These are phyloP conservation scores for Aspergillus vadensis DNA, from an alignment of 2,329 filamentous ascomycete species.

Conservation along the genomic window DNA sequence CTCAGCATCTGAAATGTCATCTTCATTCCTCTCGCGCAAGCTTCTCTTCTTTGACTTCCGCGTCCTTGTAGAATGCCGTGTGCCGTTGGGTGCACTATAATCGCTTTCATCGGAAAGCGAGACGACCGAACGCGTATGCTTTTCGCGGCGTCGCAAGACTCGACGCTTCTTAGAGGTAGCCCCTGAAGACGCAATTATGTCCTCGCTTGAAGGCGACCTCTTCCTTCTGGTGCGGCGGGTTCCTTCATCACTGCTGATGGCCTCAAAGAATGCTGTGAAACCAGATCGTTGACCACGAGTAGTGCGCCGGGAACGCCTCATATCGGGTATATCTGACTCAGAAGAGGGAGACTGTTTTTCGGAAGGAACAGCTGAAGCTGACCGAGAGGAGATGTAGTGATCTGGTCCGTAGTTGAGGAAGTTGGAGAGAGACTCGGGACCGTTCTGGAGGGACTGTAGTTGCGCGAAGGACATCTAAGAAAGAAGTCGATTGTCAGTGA, in stretches of 20 bases:
- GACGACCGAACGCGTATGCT: slow-evolving; percentile 10
- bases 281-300: slow-evolving; percentile 14
- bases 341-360: slow-evolving; percentile 18
- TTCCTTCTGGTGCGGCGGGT: background rate
- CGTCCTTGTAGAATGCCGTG: slow-evolving; percentile 36
- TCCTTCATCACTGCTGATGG: slow-evolving; percentile 24
- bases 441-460: slow-evolving; percentile 34
- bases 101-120: slow-evolving; percentile 12
- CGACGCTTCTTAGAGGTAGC: slow-evolving; percentile 18
- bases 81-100: slow-evolving; percentile 16
- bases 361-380: slow-evolving; percentile 1
- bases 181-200: slow-evolving; percentile 21
- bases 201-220: slow-evolving; percentile 25
- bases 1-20: slow-evolving; percentile 42
- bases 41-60: slow-evolving; percentile 35
- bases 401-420: slow-evolving; percentile 22
- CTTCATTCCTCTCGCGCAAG: slow-evolving; percentile 48
- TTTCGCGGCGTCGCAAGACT: slow-evolving; percentile 11
- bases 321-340: background rate
- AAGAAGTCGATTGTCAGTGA: background rate
- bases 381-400: slow-evolving; percentile 9
- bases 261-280: slow-evolving; percentile 24
- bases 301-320: slow-evolving; percentile 15
- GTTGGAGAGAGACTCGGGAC: slow-evolving; percentile 26
- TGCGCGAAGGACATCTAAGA: slow-evolving; percentile 31